Evolutionary conservation across 768 basidiomycete species (phyloP).

Genomic region (Tubosaeta sp.): DNA sequence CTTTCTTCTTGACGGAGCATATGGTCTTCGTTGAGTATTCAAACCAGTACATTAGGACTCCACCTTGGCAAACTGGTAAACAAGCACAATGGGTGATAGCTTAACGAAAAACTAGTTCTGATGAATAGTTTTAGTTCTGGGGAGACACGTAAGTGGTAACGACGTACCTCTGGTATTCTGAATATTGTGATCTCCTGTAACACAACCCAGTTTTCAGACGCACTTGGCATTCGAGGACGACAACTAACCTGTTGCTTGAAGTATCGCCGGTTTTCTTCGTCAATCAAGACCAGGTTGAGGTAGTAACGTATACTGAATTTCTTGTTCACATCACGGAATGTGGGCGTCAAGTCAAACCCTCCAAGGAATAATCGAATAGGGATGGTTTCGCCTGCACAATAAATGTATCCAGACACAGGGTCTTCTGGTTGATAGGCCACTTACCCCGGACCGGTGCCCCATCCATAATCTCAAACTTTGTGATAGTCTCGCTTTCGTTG

Average conservation of each 20-base stretch:
- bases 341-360: slow-evolving; percentile 97
- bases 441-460: slow-evolving; percentile 93
- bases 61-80: slow-evolving; percentile 1
- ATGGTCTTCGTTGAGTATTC: slow-evolving; percentile 3
- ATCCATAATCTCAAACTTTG: slow-evolving; percentile 99
- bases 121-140: slow-evolving; percentile 1
- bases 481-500: slow-evolving; percentile 98
- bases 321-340: slow-evolving; percentile 99
- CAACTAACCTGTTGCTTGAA: slow-evolving; percentile 87
- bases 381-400: slow-evolving; percentile 84
- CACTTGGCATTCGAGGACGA: not conserved
- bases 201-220: not conserved
- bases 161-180: slow-evolving; percentile 78
- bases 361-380: slow-evolving; percentile 97
- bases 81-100: not conserved
- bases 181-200: slow-evolving; percentile 81
- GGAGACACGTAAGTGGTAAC: not conserved
- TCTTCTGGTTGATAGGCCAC: slow-evolving; percentile 9
- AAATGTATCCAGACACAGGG: not conserved
- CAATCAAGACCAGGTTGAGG: slow-evolving; percentile 93
- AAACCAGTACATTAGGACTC: slow-evolving; percentile 1
- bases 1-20: not conserved
- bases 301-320: slow-evolving; percentile 98
- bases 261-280: slow-evolving; percentile 96
- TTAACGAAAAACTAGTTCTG: slow-evolving; percentile 32